These are phyloP conservation scores for Yarrowia porcina DNA, from an alignment of 805 yeast species.

Conservation along the genomic window DNA sequence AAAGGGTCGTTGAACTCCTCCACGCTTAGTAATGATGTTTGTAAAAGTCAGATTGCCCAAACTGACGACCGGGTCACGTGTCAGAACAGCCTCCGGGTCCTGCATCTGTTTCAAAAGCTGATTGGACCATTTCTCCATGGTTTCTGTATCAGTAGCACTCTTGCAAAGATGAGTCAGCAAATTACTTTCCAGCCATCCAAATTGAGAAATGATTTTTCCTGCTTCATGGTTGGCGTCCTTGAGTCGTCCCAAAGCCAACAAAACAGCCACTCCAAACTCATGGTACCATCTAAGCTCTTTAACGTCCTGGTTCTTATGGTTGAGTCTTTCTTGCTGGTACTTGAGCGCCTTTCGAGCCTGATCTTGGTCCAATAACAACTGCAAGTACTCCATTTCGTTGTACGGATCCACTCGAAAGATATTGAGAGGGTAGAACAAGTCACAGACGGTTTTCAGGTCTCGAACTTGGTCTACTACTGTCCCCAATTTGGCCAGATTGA, in stretches of 20 bases:
- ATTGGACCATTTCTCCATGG: background rate
- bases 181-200: constrained; percentile 20
- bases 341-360: background rate
- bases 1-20: constrained; percentile 7
- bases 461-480: background rate
- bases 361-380: constrained; percentile 3
- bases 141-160: background rate
- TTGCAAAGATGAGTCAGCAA: constrained; percentile 7
- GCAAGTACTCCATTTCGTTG: constrained; percentile 25
- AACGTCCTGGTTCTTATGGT: constrained; percentile 1
- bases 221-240: background rate
- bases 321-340: background rate
- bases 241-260: background rate
- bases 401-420: constrained; percentile 8
- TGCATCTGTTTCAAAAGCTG: constrained; percentile 2
- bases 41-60: constrained; percentile 7
- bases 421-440: constrained; percentile 1
- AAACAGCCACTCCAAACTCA: constrained; percentile 2
- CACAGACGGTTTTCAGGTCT: constrained; percentile 7
- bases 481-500: constrained; percentile 18
- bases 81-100: background rate
- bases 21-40: constrained; percentile 8
- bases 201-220: background rate
- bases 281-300: constrained; percentile 9
- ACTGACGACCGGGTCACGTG: background rate